These are phyloP conservation scores for Rhizopus microsporus DNA, from an alignment of 371 early-diverging fungal genomes.

Conservation along the genomic window DNA sequence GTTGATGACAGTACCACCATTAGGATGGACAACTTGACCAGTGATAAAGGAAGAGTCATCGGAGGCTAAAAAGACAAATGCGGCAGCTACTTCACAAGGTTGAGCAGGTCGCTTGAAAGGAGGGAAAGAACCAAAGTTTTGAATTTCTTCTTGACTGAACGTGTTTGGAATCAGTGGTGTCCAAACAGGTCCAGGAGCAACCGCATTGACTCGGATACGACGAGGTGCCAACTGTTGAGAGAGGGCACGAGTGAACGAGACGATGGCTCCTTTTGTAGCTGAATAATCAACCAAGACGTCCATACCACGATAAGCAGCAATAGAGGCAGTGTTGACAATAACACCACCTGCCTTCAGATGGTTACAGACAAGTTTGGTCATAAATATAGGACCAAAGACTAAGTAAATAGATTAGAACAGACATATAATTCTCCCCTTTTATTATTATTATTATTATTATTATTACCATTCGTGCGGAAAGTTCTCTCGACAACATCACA, in stretches of 20 bases:
- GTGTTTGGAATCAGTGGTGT: constrained; percentile 72
- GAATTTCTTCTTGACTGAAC: constrained; percentile 60
- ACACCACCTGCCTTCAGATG: constrained; percentile 53
- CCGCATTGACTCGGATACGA: constrained; percentile 66
- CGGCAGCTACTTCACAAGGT: constrained; percentile 65
- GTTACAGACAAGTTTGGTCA: constrained; percentile 53
- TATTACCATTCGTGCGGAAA: constrained; percentile 54
- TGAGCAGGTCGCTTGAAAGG: constrained; percentile 70
- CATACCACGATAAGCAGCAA: constrained; percentile 64
- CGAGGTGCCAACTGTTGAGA: constrained; percentile 61
- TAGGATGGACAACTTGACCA: constrained; percentile 60
- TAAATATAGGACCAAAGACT: constrained; percentile 61
- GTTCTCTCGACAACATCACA: constrained; percentile 43
- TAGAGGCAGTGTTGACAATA: constrained; percentile 61
- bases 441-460: constrained; percentile 9
- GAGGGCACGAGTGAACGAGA: constrained; percentile 62
- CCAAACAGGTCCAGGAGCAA: constrained; percentile 69
- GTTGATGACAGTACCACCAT: constrained; percentile 51
- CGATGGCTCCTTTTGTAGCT: constrained; percentile 58
- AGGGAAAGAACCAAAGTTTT: constrained; percentile 68
- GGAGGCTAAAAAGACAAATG: constrained; percentile 63
- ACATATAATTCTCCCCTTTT: not conserved
- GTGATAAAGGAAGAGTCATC: constrained; percentile 66
- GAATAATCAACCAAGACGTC: constrained; percentile 60
- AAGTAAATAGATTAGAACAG: not conserved